Base-by-base conservation (phyloP, 306 rosid species). In the Coriaria nepalensis region DNA sequence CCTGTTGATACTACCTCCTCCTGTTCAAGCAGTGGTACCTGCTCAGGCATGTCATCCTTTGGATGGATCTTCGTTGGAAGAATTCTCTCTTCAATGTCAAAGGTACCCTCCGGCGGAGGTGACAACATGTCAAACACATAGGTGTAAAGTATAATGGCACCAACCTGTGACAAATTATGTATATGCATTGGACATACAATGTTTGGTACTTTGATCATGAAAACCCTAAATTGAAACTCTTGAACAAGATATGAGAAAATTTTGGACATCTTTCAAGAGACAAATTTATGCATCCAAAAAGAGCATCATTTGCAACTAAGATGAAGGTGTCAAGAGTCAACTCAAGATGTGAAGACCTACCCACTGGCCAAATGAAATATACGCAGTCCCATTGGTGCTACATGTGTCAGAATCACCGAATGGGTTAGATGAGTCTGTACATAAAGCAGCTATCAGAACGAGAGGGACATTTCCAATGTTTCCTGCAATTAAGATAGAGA, bases 311-410 rank as follows among this genome's bases (percentile, higher is more conserved):
- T 41, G 59, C n/a, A 53, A 34, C 54, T 39, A 47, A 55, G 35
- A 33, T 49, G 49, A 51, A 40, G 32, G 37, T 42, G 10, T 12
- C 10, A 60, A 41, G 11, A 36, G 52, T 56, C 45, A 40, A 47
- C 9, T 8, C 45, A 60, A 73, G 49, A 47, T 37, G 65, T 49
- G 9, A 66, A 59, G 58, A 63, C 94, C 44, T 69, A 92, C 99
- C 99, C 99, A 92, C 76, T 92, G 99, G 71, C 99, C 99, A 43
- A 79, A 92, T 33, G 99, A 79, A 56, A 92, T 82, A 68, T 92
- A 92, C 41, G 99, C 99, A 65, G 85, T 85, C 63, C 99, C 99
- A 59, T 75, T 73, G 9, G 73, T 78, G 79, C 85, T 86, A 62
- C 99, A 92, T 50, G 62, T 73, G 6, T 62, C 73, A 4, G 65